These are phyloP conservation scores for Zymoseptoria crescenta DNA, from an alignment of 2,329 filamentous ascomycete species.

Conservation along the genomic window DNA sequence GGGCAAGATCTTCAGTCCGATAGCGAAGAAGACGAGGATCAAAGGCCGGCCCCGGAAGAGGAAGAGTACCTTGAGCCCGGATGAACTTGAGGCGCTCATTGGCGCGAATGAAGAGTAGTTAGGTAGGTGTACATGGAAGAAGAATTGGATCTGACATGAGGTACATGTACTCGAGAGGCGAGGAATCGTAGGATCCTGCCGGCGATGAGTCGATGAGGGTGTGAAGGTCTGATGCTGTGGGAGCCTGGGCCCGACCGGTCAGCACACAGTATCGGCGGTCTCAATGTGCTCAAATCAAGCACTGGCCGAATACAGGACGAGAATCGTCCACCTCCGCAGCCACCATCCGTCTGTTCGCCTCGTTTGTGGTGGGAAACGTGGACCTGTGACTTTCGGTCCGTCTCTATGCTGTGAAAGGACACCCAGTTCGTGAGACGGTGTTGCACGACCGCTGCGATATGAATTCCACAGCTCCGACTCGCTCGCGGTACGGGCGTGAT, in stretches of 20 bases:
- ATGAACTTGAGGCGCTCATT: slow-evolving; percentile 60
- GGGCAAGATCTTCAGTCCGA: slow-evolving; percentile 21
- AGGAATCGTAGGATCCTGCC: neutral
- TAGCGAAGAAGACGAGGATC: slow-evolving; percentile 41
- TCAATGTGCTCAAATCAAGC: too few relatives aligned
- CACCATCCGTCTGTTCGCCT: neutral
- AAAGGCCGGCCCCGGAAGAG: slow-evolving; percentile 54
- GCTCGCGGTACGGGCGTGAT: neutral
- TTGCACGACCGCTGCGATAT: neutral
- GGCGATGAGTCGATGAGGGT: neutral
- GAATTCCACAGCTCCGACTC: neutral
- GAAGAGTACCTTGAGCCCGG: slow-evolving; percentile 66
- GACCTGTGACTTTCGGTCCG: neutral
- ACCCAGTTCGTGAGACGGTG: neutral
- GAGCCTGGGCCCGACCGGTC: neutral
- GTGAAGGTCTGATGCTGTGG: neutral
- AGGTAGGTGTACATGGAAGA: neutral
- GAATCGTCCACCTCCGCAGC: neutral
- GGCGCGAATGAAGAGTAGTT: slow-evolving; percentile 7
- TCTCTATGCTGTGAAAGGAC: neutral
- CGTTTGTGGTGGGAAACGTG: neutral
- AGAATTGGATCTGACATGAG: neutral
- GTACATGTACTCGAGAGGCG: neutral
- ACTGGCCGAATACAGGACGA: neutral
- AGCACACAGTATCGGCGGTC: too few relatives aligned